Percentiles rank a stretch among this genome's conserved stretches.
These are phyloP conservation scores for Ascosphaera aggregata DNA, from an alignment of 2,329 filamentous ascomycete species.

Conservation along the genomic window DNA sequence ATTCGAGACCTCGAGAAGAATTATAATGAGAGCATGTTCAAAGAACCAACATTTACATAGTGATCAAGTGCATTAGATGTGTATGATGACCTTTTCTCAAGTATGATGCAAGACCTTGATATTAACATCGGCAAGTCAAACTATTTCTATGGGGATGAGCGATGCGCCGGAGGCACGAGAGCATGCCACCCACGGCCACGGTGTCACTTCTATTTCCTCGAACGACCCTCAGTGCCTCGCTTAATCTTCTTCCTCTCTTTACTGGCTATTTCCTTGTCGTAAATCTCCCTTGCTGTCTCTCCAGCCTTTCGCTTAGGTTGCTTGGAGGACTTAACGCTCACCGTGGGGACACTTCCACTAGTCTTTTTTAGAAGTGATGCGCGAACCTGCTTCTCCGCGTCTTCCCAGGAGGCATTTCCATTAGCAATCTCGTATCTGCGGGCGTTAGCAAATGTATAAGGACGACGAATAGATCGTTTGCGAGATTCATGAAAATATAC, in stretches of 20 bases:
- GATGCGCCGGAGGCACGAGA: too few relatives aligned
- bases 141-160: too few relatives aligned
- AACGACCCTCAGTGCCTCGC: constrained; percentile 20
- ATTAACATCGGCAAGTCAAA: constrained; percentile 30
- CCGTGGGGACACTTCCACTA: constrained; percentile 29
- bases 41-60: too few relatives aligned
- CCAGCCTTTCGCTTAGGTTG: constrained; percentile 47
- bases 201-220: constrained; percentile 10
- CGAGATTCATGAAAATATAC: too few relatives aligned
- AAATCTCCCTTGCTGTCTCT: constrained; percentile 27
- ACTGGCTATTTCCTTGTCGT: constrained; percentile 19
- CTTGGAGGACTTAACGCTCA: constrained; percentile 64
- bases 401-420: constrained; percentile 28
- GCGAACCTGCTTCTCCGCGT: constrained; percentile 51
- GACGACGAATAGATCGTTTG: too few relatives aligned
- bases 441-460: constrained; percentile 2
- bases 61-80: too few relatives aligned
- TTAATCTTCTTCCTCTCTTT: constrained; percentile 22
- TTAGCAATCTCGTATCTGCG: constrained; percentile 23
- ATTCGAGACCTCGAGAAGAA: too few relatives aligned
- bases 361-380: constrained; percentile 25
- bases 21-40: too few relatives aligned
- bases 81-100: too few relatives aligned
- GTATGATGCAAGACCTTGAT: too few relatives aligned
- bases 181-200: constrained; percentile 5